A percentile compares a stretch with the other conserved stretches of the same genome.
Evolutionary conservation across 257 asterid species (phyloP).

Genomic region (Pogostemon cablin): DNA sequence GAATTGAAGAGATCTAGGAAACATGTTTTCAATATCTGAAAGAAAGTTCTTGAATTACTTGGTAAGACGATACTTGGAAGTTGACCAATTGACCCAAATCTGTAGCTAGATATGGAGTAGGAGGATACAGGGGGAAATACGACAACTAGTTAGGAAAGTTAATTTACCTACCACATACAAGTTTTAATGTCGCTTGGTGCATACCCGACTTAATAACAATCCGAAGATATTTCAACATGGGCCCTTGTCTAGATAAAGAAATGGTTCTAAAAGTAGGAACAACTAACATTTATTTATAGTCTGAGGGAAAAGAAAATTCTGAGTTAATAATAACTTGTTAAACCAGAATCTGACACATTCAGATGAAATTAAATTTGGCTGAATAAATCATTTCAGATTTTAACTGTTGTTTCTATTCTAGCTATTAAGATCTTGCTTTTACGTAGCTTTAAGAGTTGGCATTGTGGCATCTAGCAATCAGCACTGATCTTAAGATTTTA

Average conservation of each 20-base stretch:
- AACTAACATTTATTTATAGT: neutral
- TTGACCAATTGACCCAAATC: neutral
- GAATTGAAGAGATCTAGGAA: neutral
- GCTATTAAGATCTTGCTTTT: neutral
- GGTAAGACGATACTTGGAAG: neutral
- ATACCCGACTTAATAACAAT: neutral
- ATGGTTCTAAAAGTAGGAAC: neutral
- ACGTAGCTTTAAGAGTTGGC: neutral
- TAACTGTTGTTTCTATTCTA: neutral
- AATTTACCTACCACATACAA: neutral
- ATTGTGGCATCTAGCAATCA: neutral
- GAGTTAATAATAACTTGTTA: neutral
- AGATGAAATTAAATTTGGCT: neutral
- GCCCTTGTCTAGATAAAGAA: neutral
- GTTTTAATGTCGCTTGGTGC: neutral
- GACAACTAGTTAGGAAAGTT: neutral
- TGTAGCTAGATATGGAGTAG: neutral
- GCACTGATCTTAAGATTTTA: conserved; percentile 1
- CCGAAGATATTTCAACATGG: neutral
- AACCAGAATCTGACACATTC: neutral
- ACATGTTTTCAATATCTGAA: neutral
- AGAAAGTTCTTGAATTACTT: conserved; percentile 3
- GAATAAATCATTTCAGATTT: neutral
- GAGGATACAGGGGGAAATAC: neutral
- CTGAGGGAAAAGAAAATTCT: neutral